A percentile compares a stretch with the other conserved stretches of the same genome.
phyloP scores from a whole-genome alignment of 331 rosid species.

The Stylosanthes scabra region DNA sequence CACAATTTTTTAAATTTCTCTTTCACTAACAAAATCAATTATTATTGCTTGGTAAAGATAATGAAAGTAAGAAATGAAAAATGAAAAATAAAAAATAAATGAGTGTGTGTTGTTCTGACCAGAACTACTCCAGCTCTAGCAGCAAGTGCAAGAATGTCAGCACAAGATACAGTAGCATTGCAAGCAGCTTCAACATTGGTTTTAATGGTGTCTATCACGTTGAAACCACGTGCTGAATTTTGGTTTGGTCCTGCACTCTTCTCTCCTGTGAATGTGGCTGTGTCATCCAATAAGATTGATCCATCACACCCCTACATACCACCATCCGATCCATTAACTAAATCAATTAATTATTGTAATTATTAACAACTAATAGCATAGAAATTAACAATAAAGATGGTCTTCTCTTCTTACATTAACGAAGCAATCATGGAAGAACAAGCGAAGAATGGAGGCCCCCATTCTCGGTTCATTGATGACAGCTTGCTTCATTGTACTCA shows the following conservation, averaged over 20 bases:
- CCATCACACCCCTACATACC: slow-evolving; percentile 94
- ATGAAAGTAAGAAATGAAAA: neutral
- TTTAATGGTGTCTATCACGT: slow-evolving; percentile 81
- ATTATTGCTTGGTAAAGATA: too few relatives aligned
- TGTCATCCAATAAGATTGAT: slow-evolving; percentile 73
- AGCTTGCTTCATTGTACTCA: slow-evolving; percentile 51
- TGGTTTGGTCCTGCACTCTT: slow-evolving; percentile 68
- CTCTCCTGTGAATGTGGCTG: slow-evolving; percentile 63
- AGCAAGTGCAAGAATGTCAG: slow-evolving; percentile 86
- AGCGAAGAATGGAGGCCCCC: slow-evolving; percentile 82
- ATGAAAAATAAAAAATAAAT: too few relatives aligned
- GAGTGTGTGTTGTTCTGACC: slow-evolving; percentile 31
- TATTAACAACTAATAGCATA: too few relatives aligned
- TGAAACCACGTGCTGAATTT: slow-evolving; percentile 64
- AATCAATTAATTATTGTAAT: too few relatives aligned
- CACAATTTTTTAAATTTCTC: too few relatives aligned
- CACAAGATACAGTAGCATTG: slow-evolving; percentile 74
- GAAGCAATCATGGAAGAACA: slow-evolving; percentile 95
- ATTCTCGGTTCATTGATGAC: slow-evolving; percentile 54
- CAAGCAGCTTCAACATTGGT: slow-evolving; percentile 73
- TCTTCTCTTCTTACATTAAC: slow-evolving; percentile 71
- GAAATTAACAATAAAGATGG: too few relatives aligned
- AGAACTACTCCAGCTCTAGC: slow-evolving; percentile 67
- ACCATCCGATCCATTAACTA: neutral
- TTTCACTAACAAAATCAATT: too few relatives aligned